These are phyloP conservation scores for Macrophomina phaseolina DNA, from an alignment of 2,329 filamentous ascomycete genomes.

Conservation along the genomic window DNA sequence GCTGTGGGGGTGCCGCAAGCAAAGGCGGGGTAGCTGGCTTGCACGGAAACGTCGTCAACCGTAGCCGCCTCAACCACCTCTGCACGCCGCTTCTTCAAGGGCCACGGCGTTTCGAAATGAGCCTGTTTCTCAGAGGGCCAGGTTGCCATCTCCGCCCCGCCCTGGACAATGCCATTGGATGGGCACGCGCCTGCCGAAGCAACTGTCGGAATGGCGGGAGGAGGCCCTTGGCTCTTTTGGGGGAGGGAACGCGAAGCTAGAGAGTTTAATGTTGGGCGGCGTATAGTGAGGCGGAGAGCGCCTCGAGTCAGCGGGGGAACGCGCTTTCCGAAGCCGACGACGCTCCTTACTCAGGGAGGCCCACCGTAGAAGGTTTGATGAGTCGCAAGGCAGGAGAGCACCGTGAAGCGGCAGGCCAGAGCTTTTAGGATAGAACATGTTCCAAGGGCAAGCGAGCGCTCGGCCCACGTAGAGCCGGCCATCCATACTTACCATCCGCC, in stretches of 20 bases:
- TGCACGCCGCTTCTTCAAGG: background rate
- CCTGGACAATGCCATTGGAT: background rate
- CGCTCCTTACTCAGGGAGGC: background rate
- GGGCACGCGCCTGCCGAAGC: background rate
- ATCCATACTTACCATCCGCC: constrained; percentile 47
- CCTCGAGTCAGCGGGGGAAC: background rate
- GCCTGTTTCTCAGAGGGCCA: background rate
- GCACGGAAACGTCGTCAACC: constrained; percentile 4
- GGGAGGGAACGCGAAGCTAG: constrained; percentile 13
- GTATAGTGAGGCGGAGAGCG: background rate
- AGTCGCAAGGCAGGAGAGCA: background rate
- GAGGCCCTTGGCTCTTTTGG: background rate
- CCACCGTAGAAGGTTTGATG: background rate
- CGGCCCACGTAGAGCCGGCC: background rate
- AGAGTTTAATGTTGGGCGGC: constrained; percentile 14
- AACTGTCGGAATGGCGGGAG: constrained; percentile 8
- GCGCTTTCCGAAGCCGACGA: background rate
- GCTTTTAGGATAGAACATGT: background rate
- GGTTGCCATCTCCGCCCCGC: background rate
- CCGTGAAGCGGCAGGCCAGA: background rate
- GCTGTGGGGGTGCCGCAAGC: constrained; percentile 3
- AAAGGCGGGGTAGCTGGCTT: constrained; percentile 11
- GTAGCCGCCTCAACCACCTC: constrained; percentile 4
- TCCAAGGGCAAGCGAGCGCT: background rate
- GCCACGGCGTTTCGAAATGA: constrained; percentile 11